phyloP scores from a whole-genome alignment of 2,329 filamentous ascomycete genomes.

The Sordariomycetes sp. region DNA sequence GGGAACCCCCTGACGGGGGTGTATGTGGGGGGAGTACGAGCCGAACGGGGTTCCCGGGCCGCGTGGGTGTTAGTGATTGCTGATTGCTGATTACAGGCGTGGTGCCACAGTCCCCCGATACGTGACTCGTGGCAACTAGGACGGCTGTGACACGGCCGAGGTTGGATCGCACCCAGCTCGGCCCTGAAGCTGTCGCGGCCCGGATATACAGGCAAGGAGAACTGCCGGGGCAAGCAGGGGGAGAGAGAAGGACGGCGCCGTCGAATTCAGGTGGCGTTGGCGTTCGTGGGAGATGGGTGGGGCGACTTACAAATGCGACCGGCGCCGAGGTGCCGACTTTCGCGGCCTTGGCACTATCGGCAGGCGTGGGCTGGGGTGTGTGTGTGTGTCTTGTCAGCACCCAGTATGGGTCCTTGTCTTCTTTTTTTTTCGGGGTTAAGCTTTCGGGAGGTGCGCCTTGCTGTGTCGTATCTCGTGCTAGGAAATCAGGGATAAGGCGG shows the following conservation, averaged over 20 bases:
- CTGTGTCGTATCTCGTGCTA: neutral
- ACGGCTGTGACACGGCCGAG: neutral
- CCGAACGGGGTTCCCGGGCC: no score
- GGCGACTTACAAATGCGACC: neutral
- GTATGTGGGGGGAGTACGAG: no score
- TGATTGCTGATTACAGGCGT: neutral
- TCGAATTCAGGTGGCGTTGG: neutral
- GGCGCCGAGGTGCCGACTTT: neutral
- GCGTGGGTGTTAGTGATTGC: no score
- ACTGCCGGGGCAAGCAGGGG: neutral
- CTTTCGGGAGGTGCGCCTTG: neutral
- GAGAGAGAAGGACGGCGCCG: neutral
- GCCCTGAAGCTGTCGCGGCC: no score
- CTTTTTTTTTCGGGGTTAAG: neutral
- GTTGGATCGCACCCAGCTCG: neutral
- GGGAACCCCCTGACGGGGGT: no score
- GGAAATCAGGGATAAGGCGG: no score
- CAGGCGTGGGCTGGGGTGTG: neutral
- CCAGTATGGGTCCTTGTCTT: neutral
- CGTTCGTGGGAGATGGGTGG: no score
- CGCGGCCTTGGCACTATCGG: neutral
- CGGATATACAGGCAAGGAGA: neutral
- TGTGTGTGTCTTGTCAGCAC: neutral
- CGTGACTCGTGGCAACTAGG: neutral
- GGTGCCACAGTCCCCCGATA: neutral